Conservation (phyloP, 768 basidiomycete species). For the Psilocybe sp. region DNA sequence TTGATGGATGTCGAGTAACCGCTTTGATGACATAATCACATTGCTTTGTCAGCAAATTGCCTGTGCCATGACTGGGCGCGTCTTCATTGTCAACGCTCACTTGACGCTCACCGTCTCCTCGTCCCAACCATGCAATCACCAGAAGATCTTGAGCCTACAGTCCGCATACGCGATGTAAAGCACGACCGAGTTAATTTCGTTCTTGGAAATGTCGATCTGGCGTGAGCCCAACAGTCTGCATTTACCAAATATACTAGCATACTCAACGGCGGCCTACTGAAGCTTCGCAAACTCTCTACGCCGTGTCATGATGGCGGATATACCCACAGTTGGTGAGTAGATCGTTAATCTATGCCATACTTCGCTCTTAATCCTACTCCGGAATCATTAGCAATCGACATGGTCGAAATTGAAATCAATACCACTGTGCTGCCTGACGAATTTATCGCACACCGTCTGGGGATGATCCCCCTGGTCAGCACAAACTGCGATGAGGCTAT, state of each 20-base stretch:
- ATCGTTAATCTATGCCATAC: neutral
- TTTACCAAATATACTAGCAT: neutral
- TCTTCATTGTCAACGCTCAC: neutral
- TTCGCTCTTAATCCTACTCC: constrained; percentile 6
- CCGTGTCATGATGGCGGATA: constrained; percentile 93
- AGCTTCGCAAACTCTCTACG: constrained; percentile 95
- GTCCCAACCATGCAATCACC: constrained; percentile 32
- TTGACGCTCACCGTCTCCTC: neutral
- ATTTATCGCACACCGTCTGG: constrained; percentile 94
- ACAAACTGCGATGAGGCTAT: constrained; percentile 88
- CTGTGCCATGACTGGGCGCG: too few relatives aligned
- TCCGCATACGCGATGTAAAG: constrained; percentile 82
- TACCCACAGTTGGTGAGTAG: constrained; percentile 88
- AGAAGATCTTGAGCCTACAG: constrained; percentile 60
- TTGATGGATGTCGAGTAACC: too few relatives aligned
- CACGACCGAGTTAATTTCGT: constrained; percentile 89
- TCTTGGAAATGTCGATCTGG: constrained; percentile 93
- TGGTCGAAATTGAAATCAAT: constrained; percentile 90
- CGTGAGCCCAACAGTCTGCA: constrained; percentile 48
- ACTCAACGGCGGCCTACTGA: constrained; percentile 9
- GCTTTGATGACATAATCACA: too few relatives aligned
- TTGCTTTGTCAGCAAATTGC: too few relatives aligned
- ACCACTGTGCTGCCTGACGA: constrained; percentile 95
- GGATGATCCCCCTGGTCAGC: constrained; percentile 89
- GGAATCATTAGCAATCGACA: constrained; percentile 77